A percentile compares a stretch with the other conserved stretches of the same genome.
Conservation (phyloP, 306 rosid genomes). For the Gastrolobium villosum region DNA sequence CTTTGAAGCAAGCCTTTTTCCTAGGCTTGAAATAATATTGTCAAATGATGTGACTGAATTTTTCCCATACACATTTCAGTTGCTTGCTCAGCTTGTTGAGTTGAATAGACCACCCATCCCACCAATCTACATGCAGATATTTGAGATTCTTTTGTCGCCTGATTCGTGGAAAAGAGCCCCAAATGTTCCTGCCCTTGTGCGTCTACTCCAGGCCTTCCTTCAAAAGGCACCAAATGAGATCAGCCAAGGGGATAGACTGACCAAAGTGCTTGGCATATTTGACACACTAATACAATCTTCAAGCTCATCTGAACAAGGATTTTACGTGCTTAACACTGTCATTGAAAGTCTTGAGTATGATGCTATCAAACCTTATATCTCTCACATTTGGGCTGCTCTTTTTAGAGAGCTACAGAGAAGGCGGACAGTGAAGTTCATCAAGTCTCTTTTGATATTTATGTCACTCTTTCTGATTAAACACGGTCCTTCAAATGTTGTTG, state of each 20-base stretch:
- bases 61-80: constrained; percentile 95
- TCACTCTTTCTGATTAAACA: constrained; percentile 91
- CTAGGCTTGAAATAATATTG: constrained; percentile 83
- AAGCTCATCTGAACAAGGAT: constrained; percentile 87
- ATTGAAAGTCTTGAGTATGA: constrained; percentile 84
- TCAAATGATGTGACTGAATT: constrained; percentile 86
- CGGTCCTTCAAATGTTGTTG: constrained; percentile 67
- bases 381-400: constrained; percentile 86
- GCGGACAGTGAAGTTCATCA: constrained; percentile 72
- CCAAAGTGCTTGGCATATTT: constrained; percentile 88
- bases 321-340: constrained; percentile 93
- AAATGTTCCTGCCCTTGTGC: constrained; percentile 97
- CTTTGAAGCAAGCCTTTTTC: constrained; percentile 83
- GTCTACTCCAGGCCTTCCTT: constrained; percentile 97
- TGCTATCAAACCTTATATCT: constrained; percentile 68
- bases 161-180: constrained; percentile 88
- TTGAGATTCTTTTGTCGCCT: constrained; percentile 85
- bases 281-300: constrained; percentile 75
- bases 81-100: constrained; percentile 94
- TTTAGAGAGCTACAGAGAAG: constrained; percentile 78
- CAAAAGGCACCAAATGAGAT: constrained; percentile 93
- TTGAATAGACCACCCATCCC: constrained; percentile 86
- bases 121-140: constrained; percentile 81
- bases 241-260: constrained; percentile 81
- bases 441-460: constrained; percentile 80